Evolutionary conservation across 257 asterid species (phyloP), one percentile per base, ranked within the genome.

Genomic region (Datura wrightii): DNA sequence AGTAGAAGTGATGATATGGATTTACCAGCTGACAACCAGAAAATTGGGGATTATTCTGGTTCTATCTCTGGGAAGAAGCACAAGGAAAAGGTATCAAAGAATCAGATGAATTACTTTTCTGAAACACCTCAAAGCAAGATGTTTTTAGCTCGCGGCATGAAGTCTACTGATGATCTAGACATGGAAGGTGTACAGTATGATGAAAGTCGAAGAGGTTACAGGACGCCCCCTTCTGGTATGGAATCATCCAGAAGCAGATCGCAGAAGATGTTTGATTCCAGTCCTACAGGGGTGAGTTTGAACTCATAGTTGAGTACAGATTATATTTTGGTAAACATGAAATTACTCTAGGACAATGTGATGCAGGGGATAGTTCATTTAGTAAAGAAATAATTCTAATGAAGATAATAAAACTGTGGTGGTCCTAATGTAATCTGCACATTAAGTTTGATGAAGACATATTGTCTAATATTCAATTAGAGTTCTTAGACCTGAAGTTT

Each of bases 1-100:
- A 97, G 98, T 93, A 97, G 91, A 92, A 95, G 97, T 37, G 98
- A 94, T 88, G 99, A 95, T 81, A 91, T 97, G 99, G 99, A 95
- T 86, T 46, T 89, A 80, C 97, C 98, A 10, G 93, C 88, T 34
- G 42, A 67, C 60, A 94, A 90, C 86, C 87, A 93, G 81, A 94
- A 90, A 78, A 85, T 85, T 82, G 97, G 92, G 86, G 99, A 95
- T 60, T 85, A 84, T 85, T 87, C 95, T 83, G 94, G 97, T 84
- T 89, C 94, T 39, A 79, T 82, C 62, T 89, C 95, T n/a, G 94
- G 91, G 87, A 95, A 92, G 93, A 93, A 89, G 92, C 86, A 86
- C 71, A 95, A 87, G 90, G 98, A 92, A 50, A 94, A 91, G 85
- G 82, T 79, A 37, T 82, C 87, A 9, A 95, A 88, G 90, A 78